These are phyloP conservation scores for Epichloe uncinata DNA, from an alignment of 2,329 filamentous ascomycete species.

Conservation along the genomic window DNA sequence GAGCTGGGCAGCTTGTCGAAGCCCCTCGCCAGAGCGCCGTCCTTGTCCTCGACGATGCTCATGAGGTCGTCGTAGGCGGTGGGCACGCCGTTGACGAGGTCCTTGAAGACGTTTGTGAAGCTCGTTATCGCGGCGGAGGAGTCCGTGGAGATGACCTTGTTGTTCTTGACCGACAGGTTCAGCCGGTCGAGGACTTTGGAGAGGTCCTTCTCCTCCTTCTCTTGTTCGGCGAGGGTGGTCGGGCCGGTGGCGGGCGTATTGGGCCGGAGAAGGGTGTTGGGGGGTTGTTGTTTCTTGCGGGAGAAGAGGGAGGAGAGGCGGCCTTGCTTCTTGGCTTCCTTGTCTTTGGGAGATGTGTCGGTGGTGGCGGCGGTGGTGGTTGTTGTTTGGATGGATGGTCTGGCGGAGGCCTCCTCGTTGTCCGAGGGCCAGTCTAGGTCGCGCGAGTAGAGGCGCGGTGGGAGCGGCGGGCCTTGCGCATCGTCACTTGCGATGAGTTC, in stretches of 20 bases:
- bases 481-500: constrained; percentile 33
- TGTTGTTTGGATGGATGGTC: constrained; percentile 19
- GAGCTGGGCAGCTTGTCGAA: constrained; percentile 61
- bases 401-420: constrained; percentile 13
- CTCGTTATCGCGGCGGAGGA: constrained; percentile 67
- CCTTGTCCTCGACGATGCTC: constrained; percentile 44
- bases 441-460: constrained; percentile 37
- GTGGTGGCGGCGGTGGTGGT: constrained; percentile 7
- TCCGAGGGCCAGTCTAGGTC: constrained; percentile 34
- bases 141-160: constrained; percentile 73
- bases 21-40: constrained; percentile 43
- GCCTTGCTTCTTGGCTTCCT: constrained; percentile 20
- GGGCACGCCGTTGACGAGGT: constrained; percentile 82
- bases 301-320: constrained; percentile 24
- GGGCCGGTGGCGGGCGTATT: constrained; percentile 16
- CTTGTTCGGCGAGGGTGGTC: constrained; percentile 27
- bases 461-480: constrained; percentile 38
- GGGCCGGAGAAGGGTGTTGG: constrained; percentile 9
- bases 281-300: constrained; percentile 31
- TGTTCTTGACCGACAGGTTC: constrained; percentile 72
- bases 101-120: constrained; percentile 85
- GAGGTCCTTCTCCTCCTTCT: constrained; percentile 55
- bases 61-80: constrained; percentile 87
- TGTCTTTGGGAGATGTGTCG: constrained; percentile 17
- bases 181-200: constrained; percentile 68